phyloP scores from a whole-genome alignment of 2,329 filamentous ascomycete species.

The Ceratocystis alfenasii region DNA sequence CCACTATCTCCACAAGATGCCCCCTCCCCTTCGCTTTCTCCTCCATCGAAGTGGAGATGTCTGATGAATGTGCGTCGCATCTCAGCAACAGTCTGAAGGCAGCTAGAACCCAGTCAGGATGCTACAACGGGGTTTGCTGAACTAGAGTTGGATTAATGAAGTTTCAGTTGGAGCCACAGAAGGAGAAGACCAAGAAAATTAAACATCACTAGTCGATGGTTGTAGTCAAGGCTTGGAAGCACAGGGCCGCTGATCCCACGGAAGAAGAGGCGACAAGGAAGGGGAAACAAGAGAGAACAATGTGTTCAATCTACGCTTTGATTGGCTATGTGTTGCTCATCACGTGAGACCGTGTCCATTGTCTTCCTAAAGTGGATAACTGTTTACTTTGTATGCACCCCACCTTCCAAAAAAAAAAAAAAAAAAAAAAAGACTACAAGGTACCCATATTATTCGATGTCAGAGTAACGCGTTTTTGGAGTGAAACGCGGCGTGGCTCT shows the following conservation, averaged over 20 bases:
- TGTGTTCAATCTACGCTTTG: neutral
- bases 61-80: neutral
- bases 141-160: neutral
- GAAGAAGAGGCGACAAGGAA: too few species aligned
- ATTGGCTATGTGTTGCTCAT: neutral
- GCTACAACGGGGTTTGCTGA: neutral
- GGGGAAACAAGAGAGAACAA: neutral
- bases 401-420: neutral
- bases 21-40: neutral
- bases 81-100: neutral
- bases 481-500: slow-evolving; percentile 4
- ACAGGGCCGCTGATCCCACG: too few species aligned
- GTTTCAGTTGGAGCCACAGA: slow-evolving; percentile 1
- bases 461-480: neutral
- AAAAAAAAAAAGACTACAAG: neutral
- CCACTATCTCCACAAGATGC: neutral
- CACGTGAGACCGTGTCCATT: neutral
- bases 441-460: too few species aligned
- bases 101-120: neutral
- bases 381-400: neutral
- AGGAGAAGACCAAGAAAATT: neutral
- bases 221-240: neutral
- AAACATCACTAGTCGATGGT: neutral
- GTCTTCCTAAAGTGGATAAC: neutral
- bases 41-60: slow-evolving; percentile 1